Evolutionary conservation across 345 rosid genomes (phyloP), one percentile per base, ranked within the genome.

Genomic region (Xanthoceras sorbifolium): DNA sequence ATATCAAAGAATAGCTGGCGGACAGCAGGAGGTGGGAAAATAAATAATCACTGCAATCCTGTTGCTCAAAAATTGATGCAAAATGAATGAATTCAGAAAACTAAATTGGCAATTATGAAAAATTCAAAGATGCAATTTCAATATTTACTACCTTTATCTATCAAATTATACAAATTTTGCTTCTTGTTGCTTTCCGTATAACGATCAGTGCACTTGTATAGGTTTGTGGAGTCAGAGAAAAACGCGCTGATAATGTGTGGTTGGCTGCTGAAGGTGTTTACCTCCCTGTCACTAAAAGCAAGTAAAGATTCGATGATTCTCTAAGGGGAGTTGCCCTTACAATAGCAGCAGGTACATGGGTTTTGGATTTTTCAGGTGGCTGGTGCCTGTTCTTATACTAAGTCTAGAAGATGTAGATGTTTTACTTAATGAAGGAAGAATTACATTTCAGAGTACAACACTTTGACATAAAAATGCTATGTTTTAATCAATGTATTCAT

Each of bases 181-280:
- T 72, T 42, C 4, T 38, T 11, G 40, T 29, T 36, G 22, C 40
- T 60, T 26, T 28, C 69, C 42, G 46, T 28, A 34, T 63, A 44
- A 73, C 67, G 20, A 29, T 81, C 52, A 34, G 1, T 68, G 29
- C 64, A 17, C 29, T 72, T 72, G 9, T 69, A n/a, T 54, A 97
- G 99, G 99, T 94, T 14, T 97, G 99, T 31, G 97, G 93, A 26
- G 61, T 97, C 63, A 74, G 91, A 31, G 98, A 97, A 81, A 97
- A 97, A 87, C 88, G 89, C 9, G 86, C 94, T 0, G 98, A 93
- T 83, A 96, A 92, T 22, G 75, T 96, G 46, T 96, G 99, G 99
- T 80, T 96, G 85, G 99, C 98, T 50, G 95, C 98, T 9, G 99
- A 96, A 84, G 99, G 99, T 14, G 93, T 90, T 11, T 96, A 96